These are phyloP conservation scores for Bipolaris zeicola DNA, from an alignment of 2,329 filamentous ascomycete species.

Conservation along the genomic window DNA sequence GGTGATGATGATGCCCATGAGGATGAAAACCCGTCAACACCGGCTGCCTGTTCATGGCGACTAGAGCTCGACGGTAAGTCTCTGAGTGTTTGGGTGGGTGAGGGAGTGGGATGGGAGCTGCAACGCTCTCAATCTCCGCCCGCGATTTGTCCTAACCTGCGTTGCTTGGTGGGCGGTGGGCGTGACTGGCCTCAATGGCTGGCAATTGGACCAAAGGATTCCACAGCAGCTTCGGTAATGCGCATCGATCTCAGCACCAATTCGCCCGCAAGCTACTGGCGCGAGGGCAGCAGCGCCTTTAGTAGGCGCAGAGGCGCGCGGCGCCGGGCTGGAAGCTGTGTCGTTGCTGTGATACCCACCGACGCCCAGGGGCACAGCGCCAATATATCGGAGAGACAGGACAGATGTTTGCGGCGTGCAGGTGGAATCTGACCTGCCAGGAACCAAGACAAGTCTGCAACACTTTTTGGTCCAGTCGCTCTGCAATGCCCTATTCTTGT, in stretches of 20 bases:
- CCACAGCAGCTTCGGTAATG: slow-evolving; percentile 44
- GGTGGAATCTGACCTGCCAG: slow-evolving; percentile 44
- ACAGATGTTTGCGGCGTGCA: slow-evolving; percentile 41
- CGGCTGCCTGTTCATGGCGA: slow-evolving; percentile 39
- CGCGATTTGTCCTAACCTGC: slow-evolving; percentile 13
- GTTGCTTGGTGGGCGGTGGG: slow-evolving; percentile 19
- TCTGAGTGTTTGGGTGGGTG: slow-evolving; percentile 9
- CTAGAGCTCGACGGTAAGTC: neutral
- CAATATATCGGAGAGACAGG: slow-evolving; percentile 49
- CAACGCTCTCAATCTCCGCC: slow-evolving; percentile 14
- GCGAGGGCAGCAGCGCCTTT: slow-evolving; percentile 40
- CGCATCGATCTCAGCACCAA: slow-evolving; percentile 30
- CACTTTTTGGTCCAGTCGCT: slow-evolving; percentile 44
- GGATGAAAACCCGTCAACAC: slow-evolving; percentile 37
- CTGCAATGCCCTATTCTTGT: slow-evolving; percentile 47
- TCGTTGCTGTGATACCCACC: slow-evolving; percentile 48
- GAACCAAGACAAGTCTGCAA: slow-evolving; percentile 48
- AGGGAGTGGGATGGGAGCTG: slow-evolving; percentile 10
- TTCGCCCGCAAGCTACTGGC: slow-evolving; percentile 43
- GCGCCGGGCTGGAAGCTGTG: slow-evolving; percentile 42
- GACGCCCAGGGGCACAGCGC: slow-evolving; percentile 42
- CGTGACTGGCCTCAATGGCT: slow-evolving; percentile 32
- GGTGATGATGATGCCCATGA: slow-evolving; percentile 17
- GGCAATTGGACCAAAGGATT: slow-evolving; percentile 40
- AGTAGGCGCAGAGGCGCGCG: slow-evolving; percentile 46